Conservation (phyloP, 139 green algal genomes). For the Trebouxia sp. region DNA sequence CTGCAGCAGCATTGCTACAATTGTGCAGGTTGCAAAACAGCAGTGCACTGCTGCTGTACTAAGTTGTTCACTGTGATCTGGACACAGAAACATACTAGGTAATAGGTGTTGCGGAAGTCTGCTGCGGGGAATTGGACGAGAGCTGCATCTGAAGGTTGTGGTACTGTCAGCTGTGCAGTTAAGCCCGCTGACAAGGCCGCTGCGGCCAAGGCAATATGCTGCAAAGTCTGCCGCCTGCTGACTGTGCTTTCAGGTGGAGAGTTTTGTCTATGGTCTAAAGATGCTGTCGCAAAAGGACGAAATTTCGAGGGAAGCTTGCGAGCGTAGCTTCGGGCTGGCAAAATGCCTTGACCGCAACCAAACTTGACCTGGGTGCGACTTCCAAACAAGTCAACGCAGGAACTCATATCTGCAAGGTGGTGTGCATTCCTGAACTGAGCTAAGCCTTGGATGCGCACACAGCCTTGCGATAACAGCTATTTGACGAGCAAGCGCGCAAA, state of each 20-base stretch:
- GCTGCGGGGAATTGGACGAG: conserved; percentile 64
- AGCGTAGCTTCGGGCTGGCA: too few relatives aligned
- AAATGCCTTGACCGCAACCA: too few relatives aligned
- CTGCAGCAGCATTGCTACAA: conserved; percentile 44
- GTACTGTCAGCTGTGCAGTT: not conserved
- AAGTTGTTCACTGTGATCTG: not conserved
- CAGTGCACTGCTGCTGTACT: not conserved
- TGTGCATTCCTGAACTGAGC: too few relatives aligned
- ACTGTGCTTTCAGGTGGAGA: too few relatives aligned
- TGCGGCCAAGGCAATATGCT: not conserved
- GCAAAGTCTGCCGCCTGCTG: not conserved
- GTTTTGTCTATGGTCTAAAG: not conserved
- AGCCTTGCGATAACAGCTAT: too few relatives aligned
- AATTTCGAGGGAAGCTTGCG: not conserved
- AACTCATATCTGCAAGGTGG: too few relatives aligned
- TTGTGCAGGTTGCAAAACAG: too few relatives aligned
- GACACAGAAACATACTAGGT: conserved; percentile 49
- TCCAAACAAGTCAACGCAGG: too few relatives aligned
- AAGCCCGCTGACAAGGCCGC: not conserved
- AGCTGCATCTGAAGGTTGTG: conserved; percentile 32
- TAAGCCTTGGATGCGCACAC: too few relatives aligned
- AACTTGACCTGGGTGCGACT: too few relatives aligned
- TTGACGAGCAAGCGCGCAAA: too few relatives aligned
- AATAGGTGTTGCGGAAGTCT: conserved; percentile 68
- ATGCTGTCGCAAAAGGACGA: not conserved